Conservation (phyloP, 768 basidiomycete species). For the Phanerochaete carnosa region DNA sequence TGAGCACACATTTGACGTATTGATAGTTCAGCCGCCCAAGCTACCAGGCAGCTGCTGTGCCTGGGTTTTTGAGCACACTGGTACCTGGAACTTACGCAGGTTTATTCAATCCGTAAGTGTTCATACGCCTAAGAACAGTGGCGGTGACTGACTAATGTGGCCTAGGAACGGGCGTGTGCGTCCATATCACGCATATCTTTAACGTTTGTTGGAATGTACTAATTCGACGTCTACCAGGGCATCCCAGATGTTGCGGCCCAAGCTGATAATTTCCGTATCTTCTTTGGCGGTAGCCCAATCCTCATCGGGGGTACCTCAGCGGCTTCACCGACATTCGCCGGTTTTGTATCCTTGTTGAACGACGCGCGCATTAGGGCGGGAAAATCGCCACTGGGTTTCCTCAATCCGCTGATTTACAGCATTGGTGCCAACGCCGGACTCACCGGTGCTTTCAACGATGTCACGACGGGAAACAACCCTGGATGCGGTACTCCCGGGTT, state of each 20-base stretch:
- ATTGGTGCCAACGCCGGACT: constrained; percentile 11
- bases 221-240: constrained; percentile 52
- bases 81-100: constrained; percentile 50
- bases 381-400: constrained; percentile 32
- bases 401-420: constrained; percentile 35
- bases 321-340: constrained; percentile 60
- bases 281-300: constrained; percentile 34
- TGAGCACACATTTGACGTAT: background rate
- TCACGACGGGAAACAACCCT: constrained; percentile 32
- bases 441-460: constrained; percentile 30
- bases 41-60: constrained; percentile 49
- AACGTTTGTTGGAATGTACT: too few species aligned
- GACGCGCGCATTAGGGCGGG: constrained; percentile 29
- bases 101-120: constrained; percentile 54
- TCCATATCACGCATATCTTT: too few species aligned
- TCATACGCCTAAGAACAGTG: too few species aligned
- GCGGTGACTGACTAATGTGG: too few species aligned
- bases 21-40: constrained; percentile 48
- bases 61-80: constrained; percentile 41
- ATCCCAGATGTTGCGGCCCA: constrained; percentile 70
- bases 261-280: constrained; percentile 45
- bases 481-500: constrained; percentile 37
- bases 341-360: constrained; percentile 55
- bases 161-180: background rate
- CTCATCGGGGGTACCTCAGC: constrained; percentile 63